These are phyloP conservation scores for Tephrocybe sp. DNA, from an alignment of 768 basidiomycete genomes.

Conservation along the genomic window DNA sequence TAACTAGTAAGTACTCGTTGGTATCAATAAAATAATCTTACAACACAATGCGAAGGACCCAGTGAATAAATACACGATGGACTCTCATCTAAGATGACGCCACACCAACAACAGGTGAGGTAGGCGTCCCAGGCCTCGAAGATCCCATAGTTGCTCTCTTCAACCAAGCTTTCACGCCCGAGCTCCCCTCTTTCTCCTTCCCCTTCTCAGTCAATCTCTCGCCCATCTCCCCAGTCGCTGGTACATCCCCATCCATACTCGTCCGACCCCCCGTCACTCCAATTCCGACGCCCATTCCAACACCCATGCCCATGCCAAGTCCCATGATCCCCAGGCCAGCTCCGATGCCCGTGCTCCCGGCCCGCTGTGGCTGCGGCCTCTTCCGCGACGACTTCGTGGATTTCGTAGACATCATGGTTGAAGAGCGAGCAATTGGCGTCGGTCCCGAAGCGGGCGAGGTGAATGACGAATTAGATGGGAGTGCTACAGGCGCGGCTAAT, in stretches of 20 bases:
- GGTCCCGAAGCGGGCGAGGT: neutral
- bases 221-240: neutral
- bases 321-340: constrained; percentile 25
- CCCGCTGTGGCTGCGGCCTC: constrained; percentile 4
- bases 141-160: constrained; percentile 9
- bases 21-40: too few species aligned
- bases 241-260: neutral
- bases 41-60: too few species aligned
- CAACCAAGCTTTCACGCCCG: constrained; percentile 21
- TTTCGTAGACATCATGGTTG: neutral
- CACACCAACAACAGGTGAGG: neutral
- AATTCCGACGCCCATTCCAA: constrained; percentile 21
- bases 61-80: neutral
- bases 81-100: neutral
- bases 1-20: too few species aligned
- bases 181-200: neutral
- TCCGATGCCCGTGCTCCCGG: constrained; percentile 15
- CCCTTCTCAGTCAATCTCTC: neutral
- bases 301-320: constrained; percentile 23
- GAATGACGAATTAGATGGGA: neutral
- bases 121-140: constrained; percentile 19
- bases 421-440: neutral
- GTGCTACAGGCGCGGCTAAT: neutral
- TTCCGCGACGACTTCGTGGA: neutral
- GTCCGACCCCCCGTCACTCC: constrained; percentile 11